Conservation (phyloP, 768 basidiomycete species). For the Lyophyllum shimeji region DNA sequence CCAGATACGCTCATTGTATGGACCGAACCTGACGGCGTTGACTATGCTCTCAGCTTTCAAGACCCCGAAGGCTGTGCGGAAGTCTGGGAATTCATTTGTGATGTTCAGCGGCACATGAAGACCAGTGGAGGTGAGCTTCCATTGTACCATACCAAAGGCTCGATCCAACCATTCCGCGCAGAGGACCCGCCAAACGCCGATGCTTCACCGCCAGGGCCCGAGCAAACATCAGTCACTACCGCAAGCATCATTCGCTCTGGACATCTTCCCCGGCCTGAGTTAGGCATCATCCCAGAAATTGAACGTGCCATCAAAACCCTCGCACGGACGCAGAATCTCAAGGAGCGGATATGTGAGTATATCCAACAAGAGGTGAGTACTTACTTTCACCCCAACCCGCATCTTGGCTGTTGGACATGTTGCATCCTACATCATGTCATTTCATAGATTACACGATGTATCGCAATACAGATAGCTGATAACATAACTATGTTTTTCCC, state of each 20-base stretch:
- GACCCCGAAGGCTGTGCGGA: conserved; percentile 94
- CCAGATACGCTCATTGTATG: conserved; percentile 97
- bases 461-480: conserved; percentile 26
- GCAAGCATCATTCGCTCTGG: conserved; percentile 68
- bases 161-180: conserved; percentile 21
- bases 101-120: conserved; percentile 88
- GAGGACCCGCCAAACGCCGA: conserved; percentile 49
- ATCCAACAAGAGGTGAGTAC: conserved; percentile 77
- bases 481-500: conserved; percentile 20
- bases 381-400: conserved; percentile 2
- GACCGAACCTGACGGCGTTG: conserved; percentile 94
- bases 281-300: conserved; percentile 78
- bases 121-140: conserved; percentile 49
- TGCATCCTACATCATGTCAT: conserved; percentile 11
- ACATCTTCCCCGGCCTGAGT: conserved; percentile 70
- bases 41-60: conserved; percentile 96
- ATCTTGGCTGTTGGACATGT: conserved; percentile 9
- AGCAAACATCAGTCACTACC: conserved; percentile 56
- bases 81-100: conserved; percentile 95
- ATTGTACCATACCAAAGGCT: not conserved
- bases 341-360: conserved; percentile 88
- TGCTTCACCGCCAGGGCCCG: conserved; percentile 64
- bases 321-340: conserved; percentile 66
- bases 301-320: conserved; percentile 77
- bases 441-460: conserved; percentile 18